Evolutionary conservation across 768 basidiomycete genomes (phyloP).

Genomic region (Cyclocybe cylindracea): DNA sequence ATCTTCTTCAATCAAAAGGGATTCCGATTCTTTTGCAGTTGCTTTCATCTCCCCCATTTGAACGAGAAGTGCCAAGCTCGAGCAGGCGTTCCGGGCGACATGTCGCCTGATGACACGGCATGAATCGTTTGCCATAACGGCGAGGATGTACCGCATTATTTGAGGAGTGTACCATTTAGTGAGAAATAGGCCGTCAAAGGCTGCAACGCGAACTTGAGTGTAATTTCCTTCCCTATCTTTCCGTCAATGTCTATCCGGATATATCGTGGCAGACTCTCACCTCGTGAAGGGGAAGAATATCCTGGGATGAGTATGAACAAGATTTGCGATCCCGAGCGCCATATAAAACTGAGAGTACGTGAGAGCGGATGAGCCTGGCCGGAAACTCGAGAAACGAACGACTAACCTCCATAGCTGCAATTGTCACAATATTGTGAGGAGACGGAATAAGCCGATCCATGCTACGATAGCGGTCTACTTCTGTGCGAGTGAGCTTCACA

Average conservation of each 20-base stretch:
- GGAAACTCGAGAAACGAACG: not conserved
- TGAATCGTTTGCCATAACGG: conserved; percentile 84
- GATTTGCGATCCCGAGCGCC: conserved; percentile 71
- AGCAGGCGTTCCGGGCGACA: conserved; percentile 82
- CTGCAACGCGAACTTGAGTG: conserved; percentile 86
- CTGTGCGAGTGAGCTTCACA: conserved; percentile 72
- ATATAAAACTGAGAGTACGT: conserved; percentile 67
- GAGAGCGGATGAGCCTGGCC: not conserved
- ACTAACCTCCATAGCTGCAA: conserved; percentile 86
- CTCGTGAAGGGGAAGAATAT: conserved; percentile 88
- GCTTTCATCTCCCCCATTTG: conserved; percentile 91
- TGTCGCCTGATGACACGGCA: conserved; percentile 83
- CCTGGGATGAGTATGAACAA: conserved; percentile 75
- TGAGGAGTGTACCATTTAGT: conserved; percentile 85
- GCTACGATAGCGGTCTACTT: conserved; percentile 89
- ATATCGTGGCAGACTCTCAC: conserved; percentile 34
- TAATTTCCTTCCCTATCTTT: conserved; percentile 87
- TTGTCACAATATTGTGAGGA: conserved; percentile 89
- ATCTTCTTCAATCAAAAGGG: conserved; percentile 85
- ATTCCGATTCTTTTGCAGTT: conserved; percentile 69
- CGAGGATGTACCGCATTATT: conserved; percentile 85
- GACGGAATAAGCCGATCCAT: conserved; percentile 97
- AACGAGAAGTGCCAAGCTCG: conserved; percentile 82
- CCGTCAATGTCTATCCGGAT: conserved; percentile 4
- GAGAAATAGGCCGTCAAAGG: conserved; percentile 92